Base-by-base conservation (phyloP, 179 eudicot species). In the Patellifolia procumbens region DNA sequence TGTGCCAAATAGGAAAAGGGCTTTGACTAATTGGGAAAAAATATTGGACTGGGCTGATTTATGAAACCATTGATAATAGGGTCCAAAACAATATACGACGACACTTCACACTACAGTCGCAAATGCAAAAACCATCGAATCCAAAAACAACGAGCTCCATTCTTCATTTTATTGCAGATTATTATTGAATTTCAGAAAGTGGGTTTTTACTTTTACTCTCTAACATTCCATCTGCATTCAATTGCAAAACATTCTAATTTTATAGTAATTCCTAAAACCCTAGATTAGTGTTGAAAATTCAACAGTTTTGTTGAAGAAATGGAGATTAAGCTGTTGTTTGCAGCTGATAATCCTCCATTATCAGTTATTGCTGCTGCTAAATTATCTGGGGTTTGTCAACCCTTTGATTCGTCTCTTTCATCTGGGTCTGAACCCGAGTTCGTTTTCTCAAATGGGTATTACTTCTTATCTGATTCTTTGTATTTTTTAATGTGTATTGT, bases 261-360 rank as follows among this genome's bases (percentile, higher is more conserved):
- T n/a, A 26, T 0, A 17, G 37, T 22, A 34, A 35, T 22, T 17
- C 12, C n/a, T 29, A 26, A 55, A n/a, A n/a, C n/a, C n/a, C n/a
- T n/a, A 65, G 1, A 32, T 0, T 7, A 45, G 43, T n/a, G 34
- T 63, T 62, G 17, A 9, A 34, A 63, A 63, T 63, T 22, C 20
- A 9, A 63, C 7, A 63, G 20, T 31, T 8, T 7, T 1, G 34
- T 24, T 4, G 28, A 13, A 66, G 46, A 20, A 59, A 83, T 81
- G 87, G 87, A 81, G 61, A 74, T 81, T 7, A 86, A 83, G 83
- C 82, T 86, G 78, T 45, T 79, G 43, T 83, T 79, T 81, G 78
- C 98, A 5, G 78, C 88, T 43, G 96, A 88, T 80, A 79, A 76
- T 78, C 96, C 97, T 26, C 97, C 98, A 11, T 75, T 94, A 56